Base-by-base conservation (phyloP, 1,284 basidiomycete species). In the Pholiota adiposa region DNA sequence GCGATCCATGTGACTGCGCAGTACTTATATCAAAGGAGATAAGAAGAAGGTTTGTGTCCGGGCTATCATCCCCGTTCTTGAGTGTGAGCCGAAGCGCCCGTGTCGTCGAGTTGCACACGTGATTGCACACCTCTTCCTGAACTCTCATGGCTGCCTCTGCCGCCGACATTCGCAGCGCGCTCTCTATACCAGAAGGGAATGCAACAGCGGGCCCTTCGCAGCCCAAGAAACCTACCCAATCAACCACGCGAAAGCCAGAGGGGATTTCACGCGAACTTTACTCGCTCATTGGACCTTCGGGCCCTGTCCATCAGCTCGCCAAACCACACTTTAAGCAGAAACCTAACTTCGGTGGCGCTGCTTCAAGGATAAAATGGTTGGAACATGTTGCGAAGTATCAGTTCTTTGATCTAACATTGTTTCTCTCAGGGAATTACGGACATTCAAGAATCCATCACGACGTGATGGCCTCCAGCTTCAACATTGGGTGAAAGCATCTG, bases 211-310 rank as follows among this genome's bases (percentile, higher is more conserved):
- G 74, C 36, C 78, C 77, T 2, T 76, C 80, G 14, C 78, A 79
- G 40, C 72, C 70, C 6, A 79, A 76, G 60, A 83, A 81, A 63
- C 74, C 75, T 43, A 41, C 73, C 21, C 67, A 76, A 7, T 62
- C 69, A 18, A 67, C 79, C 0, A 61, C 79, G 2, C 81, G 83
- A 68, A 94, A 93, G 73, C 92, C 91, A 1, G 93, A 95, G 33
- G 97, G 96, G 23, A 97, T 98, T 65, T 91, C 94, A 0, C 83
- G 96, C 64, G 96, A 98, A 75, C 83, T 99, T 2, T 98, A 93
- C 74, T 90, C 93, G 0, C 85, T 99, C 61, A 97, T 99, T 64
- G 97, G 97, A 18, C 89, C 94, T 66, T 93, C 94, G 58, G 90
- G 91, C 4, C 94, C 96, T 1, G 87, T 87, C 0, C 84, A 88